phyloP scores from a whole-genome alignment of 345 rosid genomes.

The Isatis tinctoria region DNA sequence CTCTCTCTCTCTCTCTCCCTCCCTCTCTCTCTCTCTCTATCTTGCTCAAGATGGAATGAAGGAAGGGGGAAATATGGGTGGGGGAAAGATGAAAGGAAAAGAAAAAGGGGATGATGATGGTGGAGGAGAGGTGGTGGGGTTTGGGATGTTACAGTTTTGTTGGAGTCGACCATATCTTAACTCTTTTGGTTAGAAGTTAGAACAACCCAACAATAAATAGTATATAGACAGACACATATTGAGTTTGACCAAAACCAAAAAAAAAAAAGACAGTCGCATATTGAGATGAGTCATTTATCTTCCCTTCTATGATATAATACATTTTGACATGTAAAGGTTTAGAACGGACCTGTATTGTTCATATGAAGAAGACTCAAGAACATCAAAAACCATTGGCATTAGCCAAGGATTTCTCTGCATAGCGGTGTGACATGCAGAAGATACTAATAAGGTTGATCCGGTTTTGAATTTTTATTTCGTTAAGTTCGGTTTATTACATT shows the following conservation, averaged over 20 bases:
- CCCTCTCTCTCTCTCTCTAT: too few species aligned
- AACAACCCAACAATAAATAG: slow-evolving; percentile 9
- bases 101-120: too few species aligned
- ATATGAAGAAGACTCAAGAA: not conserved
- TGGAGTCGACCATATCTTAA: slow-evolving; percentile 29
- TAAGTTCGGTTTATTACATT: too few species aligned
- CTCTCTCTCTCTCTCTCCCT: too few species aligned
- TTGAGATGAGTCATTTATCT: not conserved
- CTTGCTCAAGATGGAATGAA: too few species aligned
- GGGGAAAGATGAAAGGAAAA: too few species aligned
- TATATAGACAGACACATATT: not conserved
- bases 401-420: not conserved
- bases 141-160: too few species aligned
- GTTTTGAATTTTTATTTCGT: too few species aligned
- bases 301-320: not conserved
- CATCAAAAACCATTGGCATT: not conserved
- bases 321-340: not conserved
- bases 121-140: too few species aligned
- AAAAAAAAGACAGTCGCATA: not conserved
- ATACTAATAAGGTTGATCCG: too few species aligned
- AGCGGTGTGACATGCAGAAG: not conserved
- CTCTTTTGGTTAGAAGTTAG: slow-evolving; percentile 19
- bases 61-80: too few species aligned
- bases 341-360: not conserved
- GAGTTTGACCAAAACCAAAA: too few species aligned